Percentiles rank a stretch among this genome's conserved stretches.
phyloP scores from a whole-genome alignment of 2,329 filamentous ascomycete genomes.

The Aureobasidium sp. region DNA sequence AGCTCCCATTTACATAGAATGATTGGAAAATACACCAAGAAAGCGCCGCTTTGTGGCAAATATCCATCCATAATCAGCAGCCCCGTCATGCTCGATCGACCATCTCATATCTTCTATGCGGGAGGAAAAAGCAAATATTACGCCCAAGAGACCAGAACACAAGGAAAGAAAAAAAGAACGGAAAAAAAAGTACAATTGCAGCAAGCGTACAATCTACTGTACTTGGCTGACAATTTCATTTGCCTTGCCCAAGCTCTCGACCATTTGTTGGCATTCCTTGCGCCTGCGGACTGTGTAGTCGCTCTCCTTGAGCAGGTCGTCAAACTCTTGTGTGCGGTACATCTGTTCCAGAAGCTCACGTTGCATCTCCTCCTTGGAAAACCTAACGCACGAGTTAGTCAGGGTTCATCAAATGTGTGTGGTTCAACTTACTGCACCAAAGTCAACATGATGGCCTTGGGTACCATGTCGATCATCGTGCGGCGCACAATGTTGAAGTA shows the following conservation, averaged over 20 bases:
- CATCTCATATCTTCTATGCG: background rate
- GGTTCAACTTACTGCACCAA: constrained; percentile 75
- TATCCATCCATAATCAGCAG: background rate
- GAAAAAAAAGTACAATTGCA: background rate
- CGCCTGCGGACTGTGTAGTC: constrained; percentile 91
- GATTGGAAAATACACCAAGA: background rate
- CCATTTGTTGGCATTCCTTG: constrained; percentile 99
- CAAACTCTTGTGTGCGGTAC: constrained; percentile 85
- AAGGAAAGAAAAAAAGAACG: background rate
- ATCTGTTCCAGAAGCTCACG: constrained; percentile 93
- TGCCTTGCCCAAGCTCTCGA: constrained; percentile 81
- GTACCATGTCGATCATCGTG: constrained; percentile 99
- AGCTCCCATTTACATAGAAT: background rate
- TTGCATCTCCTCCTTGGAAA: constrained; percentile 98
- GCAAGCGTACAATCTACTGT: constrained; percentile 37
- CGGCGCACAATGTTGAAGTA: constrained; percentile 98
- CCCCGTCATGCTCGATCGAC: background rate
- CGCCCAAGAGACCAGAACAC: background rate
- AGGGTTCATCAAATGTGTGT: constrained; percentile 18
- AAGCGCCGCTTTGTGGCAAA: background rate
- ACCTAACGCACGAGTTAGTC: constrained; percentile 45
- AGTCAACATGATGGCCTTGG: constrained; percentile 97
- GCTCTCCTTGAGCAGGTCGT: constrained; percentile 93
- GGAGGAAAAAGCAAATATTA: background rate
- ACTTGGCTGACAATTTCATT: constrained; percentile 91